These are phyloP conservation scores for Sugiyamaella sp. DNA, from an alignment of 1,139 yeast genomes.

Conservation along the genomic window DNA sequence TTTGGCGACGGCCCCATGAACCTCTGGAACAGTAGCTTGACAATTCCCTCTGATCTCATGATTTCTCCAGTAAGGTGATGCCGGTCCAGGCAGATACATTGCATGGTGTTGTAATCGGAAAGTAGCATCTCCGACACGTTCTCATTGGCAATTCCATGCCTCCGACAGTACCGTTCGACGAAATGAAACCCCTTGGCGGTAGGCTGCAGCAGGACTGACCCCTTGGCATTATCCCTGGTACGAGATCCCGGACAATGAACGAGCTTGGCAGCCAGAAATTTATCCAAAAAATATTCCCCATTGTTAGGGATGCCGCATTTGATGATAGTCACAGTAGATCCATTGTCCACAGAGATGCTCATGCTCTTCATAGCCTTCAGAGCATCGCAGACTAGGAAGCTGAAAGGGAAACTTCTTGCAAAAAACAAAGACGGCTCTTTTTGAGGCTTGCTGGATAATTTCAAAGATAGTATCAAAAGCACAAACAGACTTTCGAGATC, in stretches of 20 bases:
- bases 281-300: slow-evolving; percentile 54
- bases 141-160: slow-evolving; percentile 50
- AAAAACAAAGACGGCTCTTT: slow-evolving; percentile 28
- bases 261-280: slow-evolving; percentile 67
- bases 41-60: slow-evolving; percentile 62
- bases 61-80: slow-evolving; percentile 62
- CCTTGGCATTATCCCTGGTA: slow-evolving; percentile 29
- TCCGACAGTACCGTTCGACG: slow-evolving; percentile 60
- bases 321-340: slow-evolving; percentile 54
- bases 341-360: slow-evolving; percentile 49
- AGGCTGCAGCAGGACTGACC: slow-evolving; percentile 59
- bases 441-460: slow-evolving; percentile 44
- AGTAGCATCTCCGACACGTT: slow-evolving; percentile 51
- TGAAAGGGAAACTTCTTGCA: slow-evolving; percentile 48
- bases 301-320: slow-evolving; percentile 60
- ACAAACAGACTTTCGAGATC: slow-evolving; percentile 38
- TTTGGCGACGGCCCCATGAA: slow-evolving; percentile 72
- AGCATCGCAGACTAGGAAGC: slow-evolving; percentile 60
- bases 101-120: slow-evolving; percentile 70
- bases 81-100: slow-evolving; percentile 69
- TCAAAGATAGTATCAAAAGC: slow-evolving; percentile 54
- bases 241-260: slow-evolving; percentile 74
- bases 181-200: slow-evolving; percentile 90
- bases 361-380: slow-evolving; percentile 54
- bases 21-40: slow-evolving; percentile 63